Evolutionary conservation across 768 basidiomycete species (phyloP).

Genomic region (Russula compacta): DNA sequence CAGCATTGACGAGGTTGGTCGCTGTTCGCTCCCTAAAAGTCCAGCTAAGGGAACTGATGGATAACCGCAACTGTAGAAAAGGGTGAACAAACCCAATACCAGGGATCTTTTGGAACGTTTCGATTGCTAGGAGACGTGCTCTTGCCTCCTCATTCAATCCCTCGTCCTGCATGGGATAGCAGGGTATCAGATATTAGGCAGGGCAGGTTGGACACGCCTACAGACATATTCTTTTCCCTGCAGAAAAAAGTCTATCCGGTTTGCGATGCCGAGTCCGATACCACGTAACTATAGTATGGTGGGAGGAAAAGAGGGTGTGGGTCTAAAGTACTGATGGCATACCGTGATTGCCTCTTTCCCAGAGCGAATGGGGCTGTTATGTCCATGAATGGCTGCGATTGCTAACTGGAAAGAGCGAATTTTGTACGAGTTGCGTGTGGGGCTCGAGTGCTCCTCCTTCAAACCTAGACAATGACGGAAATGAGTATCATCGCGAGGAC

Average conservation of each 20-base stretch:
- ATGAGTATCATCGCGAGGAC: neutral
- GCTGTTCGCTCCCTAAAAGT: conserved; percentile 27
- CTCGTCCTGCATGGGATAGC: conserved; percentile 7
- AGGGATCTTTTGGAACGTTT: conserved; percentile 32
- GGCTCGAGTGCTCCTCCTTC: conserved; percentile 15
- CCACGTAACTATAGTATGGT: conserved; percentile 15
- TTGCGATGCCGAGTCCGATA: conserved; percentile 19
- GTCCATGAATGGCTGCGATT: conserved; percentile 7
- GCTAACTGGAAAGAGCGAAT: conserved; percentile 19
- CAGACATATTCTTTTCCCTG: conserved; percentile 19
- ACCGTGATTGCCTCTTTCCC: conserved; percentile 19
- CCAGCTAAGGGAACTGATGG: neutral
- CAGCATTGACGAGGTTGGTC: conserved; percentile 39
- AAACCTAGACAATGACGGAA: conserved; percentile 5
- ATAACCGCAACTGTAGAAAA: neutral
- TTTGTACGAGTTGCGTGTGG: conserved; percentile 19
- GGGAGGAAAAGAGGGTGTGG: neutral
- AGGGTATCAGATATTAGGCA: neutral
- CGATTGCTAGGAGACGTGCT: conserved; percentile 24
- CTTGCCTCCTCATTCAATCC: conserved; percentile 22
- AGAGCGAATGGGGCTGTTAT: conserved; percentile 7
- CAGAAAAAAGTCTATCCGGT: conserved; percentile 18
- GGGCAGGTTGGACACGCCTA: conserved; percentile 2
- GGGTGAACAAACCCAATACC: conserved; percentile 39
- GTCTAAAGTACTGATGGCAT: neutral